A percentile compares a stretch with the other conserved stretches of the same genome.
These are phyloP conservation scores for Suillus occidentalis DNA, from an alignment of 768 basidiomycete species.

Conservation along the genomic window DNA sequence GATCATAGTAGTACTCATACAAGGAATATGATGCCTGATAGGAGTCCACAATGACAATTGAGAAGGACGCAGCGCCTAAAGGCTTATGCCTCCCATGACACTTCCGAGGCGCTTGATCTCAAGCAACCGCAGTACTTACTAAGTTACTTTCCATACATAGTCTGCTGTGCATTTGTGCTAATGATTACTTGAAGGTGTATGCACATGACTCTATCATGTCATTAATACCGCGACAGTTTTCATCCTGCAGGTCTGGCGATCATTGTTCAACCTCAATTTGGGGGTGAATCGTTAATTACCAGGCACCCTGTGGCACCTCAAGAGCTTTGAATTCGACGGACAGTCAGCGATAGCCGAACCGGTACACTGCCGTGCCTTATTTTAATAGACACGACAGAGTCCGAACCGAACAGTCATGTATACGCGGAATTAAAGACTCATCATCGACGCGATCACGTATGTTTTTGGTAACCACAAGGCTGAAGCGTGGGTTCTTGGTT, in stretches of 20 bases:
- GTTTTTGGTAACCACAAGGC: background rate
- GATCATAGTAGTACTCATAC: no score
- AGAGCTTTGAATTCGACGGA: background rate
- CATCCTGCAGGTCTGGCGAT: no score
- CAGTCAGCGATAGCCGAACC: background rate
- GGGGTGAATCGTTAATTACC: background rate
- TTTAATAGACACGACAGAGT: background rate
- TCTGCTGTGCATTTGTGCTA: no score
- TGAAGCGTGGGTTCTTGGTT: background rate
- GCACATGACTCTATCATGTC: no score
- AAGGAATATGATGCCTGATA: no score
- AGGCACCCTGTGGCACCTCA: background rate
- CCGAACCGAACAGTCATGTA: slow-evolving; percentile 6
- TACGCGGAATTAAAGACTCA: background rate
- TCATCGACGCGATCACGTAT: background rate
- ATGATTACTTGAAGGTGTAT: no score
- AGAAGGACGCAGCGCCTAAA: background rate
- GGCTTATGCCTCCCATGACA: no score
- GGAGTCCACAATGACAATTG: no score
- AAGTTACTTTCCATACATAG: no score
- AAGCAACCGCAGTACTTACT: background rate
- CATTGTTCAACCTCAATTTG: background rate
- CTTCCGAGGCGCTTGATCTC: background rate
- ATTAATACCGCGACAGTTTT: no score
- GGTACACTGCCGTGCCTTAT: slow-evolving; percentile 1